Base-by-base conservation (phyloP, 2,329 filamentous ascomycete genomes). In the Pseudopyrenochaeta lycopersici region DNA sequence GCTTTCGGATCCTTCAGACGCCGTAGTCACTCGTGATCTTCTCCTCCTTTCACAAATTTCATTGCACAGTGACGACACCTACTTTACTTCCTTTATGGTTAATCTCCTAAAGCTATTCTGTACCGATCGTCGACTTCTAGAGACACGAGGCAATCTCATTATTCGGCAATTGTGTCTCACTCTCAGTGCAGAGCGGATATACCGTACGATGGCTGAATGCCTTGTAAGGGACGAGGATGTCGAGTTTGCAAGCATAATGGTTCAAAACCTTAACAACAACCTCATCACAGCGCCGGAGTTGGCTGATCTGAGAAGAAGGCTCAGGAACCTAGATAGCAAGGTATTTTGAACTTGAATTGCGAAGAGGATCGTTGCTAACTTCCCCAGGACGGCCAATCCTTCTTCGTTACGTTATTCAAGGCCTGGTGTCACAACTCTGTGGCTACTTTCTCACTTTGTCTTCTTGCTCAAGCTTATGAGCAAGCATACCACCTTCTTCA, bases 341-440 rank as follows among this genome's bases (percentile, higher is more conserved):
- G 58, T 56, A 48, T 20, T 32, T 32, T 2, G 5, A 5, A 5
- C 11, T 42, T 23, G 15, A 23, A 45, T 23, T 12, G 78, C 89
- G 7, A 41, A 4, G 12, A 10, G 14, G 10, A 64, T 47, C 42
- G 7, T n/a, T 5, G 27, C 48, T 51, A 33, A 51, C 31, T 44
- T 57, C 91, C 17, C 11, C 9, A 61, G 88, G 96, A 99, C 62
- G 95, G 94, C 0, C 95, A 99, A 80, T 90, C 90, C 2, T 92
- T 99, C 73, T 99, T 99, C 68, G 92, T 97, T 12, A 88, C 93
- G 1, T 81, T 99, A 3, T 99, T 99, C 77, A 88, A 92, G 52
- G 96, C 94, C 3, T 99, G 95, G 95, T 99, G 95, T 72, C 95
- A 97, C 74, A 99, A 99, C 70, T 93, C 95, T 2, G 96, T 99